Evolutionary conservation across 495 filamentous ascomycete species (phyloP).

Genomic region (Trichoderma erinaceum): DNA sequence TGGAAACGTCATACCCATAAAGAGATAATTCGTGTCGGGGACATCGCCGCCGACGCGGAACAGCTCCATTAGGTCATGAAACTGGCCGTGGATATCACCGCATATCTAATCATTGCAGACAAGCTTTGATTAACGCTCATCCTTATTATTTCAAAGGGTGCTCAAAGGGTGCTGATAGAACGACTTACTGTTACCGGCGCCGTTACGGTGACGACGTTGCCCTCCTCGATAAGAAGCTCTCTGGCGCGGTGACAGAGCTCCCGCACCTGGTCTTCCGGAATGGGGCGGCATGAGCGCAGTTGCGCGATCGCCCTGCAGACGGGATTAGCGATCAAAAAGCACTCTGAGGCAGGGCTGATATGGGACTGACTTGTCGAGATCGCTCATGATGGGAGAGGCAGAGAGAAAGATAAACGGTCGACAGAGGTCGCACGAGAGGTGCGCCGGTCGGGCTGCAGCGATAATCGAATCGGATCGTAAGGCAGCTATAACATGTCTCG

Average conservation of each 20-base stretch:
- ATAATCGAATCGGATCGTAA: background rate
- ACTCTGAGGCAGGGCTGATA: background rate
- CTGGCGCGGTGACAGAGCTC: slow-evolving; percentile 97
- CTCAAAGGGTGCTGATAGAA: background rate
- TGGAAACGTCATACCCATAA: slow-evolving; percentile 63
- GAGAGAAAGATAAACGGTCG: background rate
- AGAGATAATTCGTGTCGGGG: slow-evolving; percentile 96
- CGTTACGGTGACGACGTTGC: slow-evolving; percentile 92
- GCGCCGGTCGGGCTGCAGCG: slow-evolving; percentile 5
- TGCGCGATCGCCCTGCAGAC: slow-evolving; percentile 76
- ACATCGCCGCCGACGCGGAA: slow-evolving; percentile 94
- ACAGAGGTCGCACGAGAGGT: slow-evolving; percentile 3
- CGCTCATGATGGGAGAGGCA: slow-evolving; percentile 58
- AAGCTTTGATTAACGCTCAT: background rate
- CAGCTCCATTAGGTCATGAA: slow-evolving; percentile 97
- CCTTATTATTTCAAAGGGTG: background rate
- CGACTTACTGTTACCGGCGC: slow-evolving; percentile 77
- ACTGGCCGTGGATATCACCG: slow-evolving; percentile 97
- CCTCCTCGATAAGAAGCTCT: slow-evolving; percentile 94
- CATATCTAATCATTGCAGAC: slow-evolving; percentile 59
- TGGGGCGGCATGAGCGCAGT: slow-evolving; percentile 89
- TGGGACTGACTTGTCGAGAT: slow-evolving; percentile 66
- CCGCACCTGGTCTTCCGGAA: slow-evolving; percentile 89
- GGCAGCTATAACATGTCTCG: background rate
- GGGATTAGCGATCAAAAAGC: slow-evolving; percentile 17